Evolutionary conservation across 1,284 basidiomycete species (phyloP).

Genomic region (Malassezia sympodialis): DNA sequence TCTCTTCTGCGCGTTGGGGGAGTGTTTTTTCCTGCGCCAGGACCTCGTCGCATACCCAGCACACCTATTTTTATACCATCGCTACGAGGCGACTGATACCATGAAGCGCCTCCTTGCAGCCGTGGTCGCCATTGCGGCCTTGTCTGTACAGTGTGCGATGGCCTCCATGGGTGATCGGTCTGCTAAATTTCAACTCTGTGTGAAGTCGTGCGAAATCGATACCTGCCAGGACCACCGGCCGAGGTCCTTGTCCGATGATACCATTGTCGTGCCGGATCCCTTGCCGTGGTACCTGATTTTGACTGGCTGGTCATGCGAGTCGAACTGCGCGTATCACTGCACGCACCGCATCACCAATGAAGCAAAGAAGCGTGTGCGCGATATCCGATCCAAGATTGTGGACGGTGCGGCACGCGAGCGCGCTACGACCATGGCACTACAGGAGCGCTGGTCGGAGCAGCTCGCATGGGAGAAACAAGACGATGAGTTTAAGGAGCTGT

Average conservation of each 20-base stretch:
- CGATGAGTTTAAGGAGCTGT: not conserved
- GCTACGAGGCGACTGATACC: not conserved
- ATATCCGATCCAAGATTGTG: slow-evolving; percentile 43
- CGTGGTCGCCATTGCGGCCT: not conserved
- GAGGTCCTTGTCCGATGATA: slow-evolving; percentile 24
- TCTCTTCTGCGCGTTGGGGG: not conserved
- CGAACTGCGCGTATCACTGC: slow-evolving; percentile 81
- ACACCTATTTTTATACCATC: not conserved
- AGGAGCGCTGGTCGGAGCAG: slow-evolving; percentile 11
- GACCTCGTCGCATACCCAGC: not conserved
- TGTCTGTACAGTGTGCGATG: slow-evolving; percentile 2
- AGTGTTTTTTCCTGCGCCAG: not conserved
- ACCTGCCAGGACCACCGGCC: slow-evolving; percentile 28
- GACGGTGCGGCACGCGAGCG: slow-evolving; percentile 16
- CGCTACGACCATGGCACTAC: not conserved
- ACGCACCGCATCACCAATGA: slow-evolving; percentile 69
- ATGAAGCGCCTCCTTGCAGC: not conserved
- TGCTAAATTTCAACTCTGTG: slow-evolving; percentile 33
- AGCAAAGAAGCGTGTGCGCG: slow-evolving; percentile 50
- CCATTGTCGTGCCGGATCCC: slow-evolving; percentile 22
- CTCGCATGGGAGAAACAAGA: not conserved
- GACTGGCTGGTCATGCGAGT: slow-evolving; percentile 62
- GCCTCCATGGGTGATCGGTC: slow-evolving; percentile 45
- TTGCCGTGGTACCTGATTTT: slow-evolving; percentile 55
- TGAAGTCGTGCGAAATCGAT: slow-evolving; percentile 33